phyloP scores from a whole-genome alignment of 768 basidiomycete genomes.

The Termitomyces sp. region DNA sequence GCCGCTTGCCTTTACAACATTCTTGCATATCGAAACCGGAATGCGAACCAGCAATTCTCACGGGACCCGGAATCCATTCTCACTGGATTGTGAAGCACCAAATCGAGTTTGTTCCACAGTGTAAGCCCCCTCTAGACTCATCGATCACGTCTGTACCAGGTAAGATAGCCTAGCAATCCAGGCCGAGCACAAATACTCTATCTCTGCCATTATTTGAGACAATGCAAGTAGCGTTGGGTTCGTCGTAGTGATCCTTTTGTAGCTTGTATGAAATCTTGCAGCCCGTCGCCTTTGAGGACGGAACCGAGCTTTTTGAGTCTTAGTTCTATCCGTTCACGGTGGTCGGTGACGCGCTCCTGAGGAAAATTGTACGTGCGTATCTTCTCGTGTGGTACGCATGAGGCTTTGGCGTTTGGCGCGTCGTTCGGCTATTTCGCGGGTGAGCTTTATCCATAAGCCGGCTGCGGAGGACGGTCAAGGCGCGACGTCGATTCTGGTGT shows the following conservation, averaged over 20 bases:
- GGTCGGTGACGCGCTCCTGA: slow-evolving; percentile 93
- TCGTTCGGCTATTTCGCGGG: slow-evolving; percentile 64
- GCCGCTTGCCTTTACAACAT: too few relatives aligned
- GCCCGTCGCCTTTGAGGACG: slow-evolving; percentile 65
- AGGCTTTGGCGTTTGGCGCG: slow-evolving; percentile 71
- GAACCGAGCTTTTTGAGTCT: slow-evolving; percentile 65
- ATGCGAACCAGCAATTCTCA: too few relatives aligned
- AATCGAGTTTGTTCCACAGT: too few relatives aligned
- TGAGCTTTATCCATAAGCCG: slow-evolving; percentile 82
- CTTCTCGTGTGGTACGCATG: slow-evolving; percentile 85
- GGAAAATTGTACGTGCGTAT: slow-evolving; percentile 95
- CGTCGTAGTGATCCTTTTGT: slow-evolving; percentile 38
- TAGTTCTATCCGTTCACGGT: slow-evolving; percentile 80
- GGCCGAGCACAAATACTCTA: too few relatives aligned
- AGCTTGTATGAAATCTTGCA: slow-evolving; percentile 61
- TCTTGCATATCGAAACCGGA: too few relatives aligned
- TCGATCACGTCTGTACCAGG: too few relatives aligned
- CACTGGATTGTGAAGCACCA: too few relatives aligned
- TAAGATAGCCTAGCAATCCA: too few relatives aligned
- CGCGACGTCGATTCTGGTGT: slow-evolving; percentile 94
- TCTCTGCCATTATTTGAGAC: too few relatives aligned
- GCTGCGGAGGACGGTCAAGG: slow-evolving; percentile 86
- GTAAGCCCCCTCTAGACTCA: too few relatives aligned
- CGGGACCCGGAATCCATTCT: too few relatives aligned
- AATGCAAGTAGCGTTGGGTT: too few relatives aligned